Evolutionary conservation across 2,329 filamentous ascomycete genomes (phyloP), one percentile per base, ranked within the genome.

Genomic region (Aspergillus sp.): DNA sequence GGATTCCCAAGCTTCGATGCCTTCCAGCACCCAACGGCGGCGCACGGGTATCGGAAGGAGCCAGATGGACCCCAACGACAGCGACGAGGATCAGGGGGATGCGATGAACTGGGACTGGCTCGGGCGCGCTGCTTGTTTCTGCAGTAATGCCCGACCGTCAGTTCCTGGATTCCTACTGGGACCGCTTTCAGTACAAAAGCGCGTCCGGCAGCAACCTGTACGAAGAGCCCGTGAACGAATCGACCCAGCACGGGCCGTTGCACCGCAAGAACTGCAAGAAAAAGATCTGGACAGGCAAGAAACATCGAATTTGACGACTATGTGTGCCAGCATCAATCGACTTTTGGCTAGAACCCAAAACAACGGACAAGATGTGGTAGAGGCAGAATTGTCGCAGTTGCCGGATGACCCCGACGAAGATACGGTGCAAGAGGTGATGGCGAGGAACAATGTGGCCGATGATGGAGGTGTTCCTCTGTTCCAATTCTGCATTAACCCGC

Each of bases 131-230:
- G 92, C 91, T 0, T 92, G 90, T 68, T 82, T 94, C 58, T 90
- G 89, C 0, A 81, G 86, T 69, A 90, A 90, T 62, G 80, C 84
- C 23, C 87, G 94, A 10, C 93, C 94, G 0, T 85, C 90, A 0
- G 83, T 95, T 3, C 86, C 91, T 0, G 89, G 91, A 1, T 96
- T 97, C 69, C 83, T 99, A 6, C 86, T 97, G 0, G 94, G 95
- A 0, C 94, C 94, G 0, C 80, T 98, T 1, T 96, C 92, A 0
- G 86, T 96, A 0, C 90, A 97, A 74, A 97, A 96, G 75, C 92
- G 91, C 70, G 81, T 84, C 7, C 87, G 93, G 13, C 88, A 88
- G 65, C 77, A 88, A 19, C 84, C 85, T 4, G 89, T 92, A 70
- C 86, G 92, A 42, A 87, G 85, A 68, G 90, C 88, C 0, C 85